Evolutionary conservation across 2,329 filamentous ascomycete species (phyloP).

Genomic region (Sclerotinia minor): DNA sequence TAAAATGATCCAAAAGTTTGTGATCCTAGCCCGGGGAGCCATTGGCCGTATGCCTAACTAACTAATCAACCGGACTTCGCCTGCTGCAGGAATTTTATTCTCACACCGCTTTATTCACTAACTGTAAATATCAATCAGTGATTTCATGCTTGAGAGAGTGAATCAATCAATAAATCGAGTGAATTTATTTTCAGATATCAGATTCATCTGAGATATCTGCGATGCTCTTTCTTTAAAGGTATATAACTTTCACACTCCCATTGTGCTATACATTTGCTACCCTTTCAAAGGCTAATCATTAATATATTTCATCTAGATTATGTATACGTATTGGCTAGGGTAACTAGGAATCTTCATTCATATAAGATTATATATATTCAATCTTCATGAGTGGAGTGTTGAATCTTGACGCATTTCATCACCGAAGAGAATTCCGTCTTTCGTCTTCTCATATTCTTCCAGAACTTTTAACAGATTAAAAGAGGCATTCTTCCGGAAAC

Average conservation of each 20-base stretch:
- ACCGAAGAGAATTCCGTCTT: conserved; percentile 47
- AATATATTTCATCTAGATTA: conserved; percentile 28
- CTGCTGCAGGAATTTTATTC: not conserved
- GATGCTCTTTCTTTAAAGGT: too few species aligned
- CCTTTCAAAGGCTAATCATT: too few species aligned
- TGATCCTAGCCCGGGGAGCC: conserved; percentile 6
- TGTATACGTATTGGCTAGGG: conserved; percentile 47
- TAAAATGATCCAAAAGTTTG: conserved; percentile 7
- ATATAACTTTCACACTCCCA: too few species aligned
- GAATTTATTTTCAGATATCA: not conserved
- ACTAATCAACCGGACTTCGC: conserved; percentile 10
- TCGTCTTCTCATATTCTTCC: conserved; percentile 46
- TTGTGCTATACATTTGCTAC: too few species aligned
- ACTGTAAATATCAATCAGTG: not conserved
- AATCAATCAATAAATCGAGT: not conserved
- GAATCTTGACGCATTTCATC: conserved; percentile 45
- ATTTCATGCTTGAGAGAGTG: not conserved
- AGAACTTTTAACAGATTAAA: conserved; percentile 34
- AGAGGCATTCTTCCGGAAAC: conserved; percentile 43
- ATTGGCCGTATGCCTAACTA: not conserved
- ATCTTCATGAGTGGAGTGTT: conserved; percentile 46
- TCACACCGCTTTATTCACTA: not conserved
- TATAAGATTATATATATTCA: conserved; percentile 41
- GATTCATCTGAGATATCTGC: too few species aligned
- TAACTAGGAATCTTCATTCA: conserved; percentile 35